Conservation (phyloP, 2,329 filamentous ascomycete species). For the Amylocarpus encephaloides region DNA sequence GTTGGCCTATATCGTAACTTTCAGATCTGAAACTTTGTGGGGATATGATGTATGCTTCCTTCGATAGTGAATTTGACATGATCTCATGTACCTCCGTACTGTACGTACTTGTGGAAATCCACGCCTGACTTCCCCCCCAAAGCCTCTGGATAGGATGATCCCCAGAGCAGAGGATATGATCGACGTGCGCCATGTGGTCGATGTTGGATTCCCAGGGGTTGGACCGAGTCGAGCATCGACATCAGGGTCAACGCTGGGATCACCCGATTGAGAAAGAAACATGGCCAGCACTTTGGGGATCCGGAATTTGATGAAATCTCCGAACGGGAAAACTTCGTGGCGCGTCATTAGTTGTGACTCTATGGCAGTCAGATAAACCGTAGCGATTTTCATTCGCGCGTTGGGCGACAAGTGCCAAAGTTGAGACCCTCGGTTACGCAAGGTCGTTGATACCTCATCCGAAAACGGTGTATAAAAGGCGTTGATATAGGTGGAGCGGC, state of each 20-base stretch:
- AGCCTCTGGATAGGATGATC: no score
- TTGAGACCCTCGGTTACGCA: slow-evolving; percentile 14
- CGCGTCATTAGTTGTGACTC: background rate
- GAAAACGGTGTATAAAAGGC: slow-evolving; percentile 21
- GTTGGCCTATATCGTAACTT: no score
- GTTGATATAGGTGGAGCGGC: slow-evolving; percentile 19
- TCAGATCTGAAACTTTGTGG: no score
- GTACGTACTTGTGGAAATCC: no score
- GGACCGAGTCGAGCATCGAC: slow-evolving; percentile 6
- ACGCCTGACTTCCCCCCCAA: no score
- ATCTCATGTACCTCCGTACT: no score
- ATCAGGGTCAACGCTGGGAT: slow-evolving; percentile 8
- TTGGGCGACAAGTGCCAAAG: slow-evolving; percentile 2
- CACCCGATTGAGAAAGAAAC: slow-evolving; percentile 2
- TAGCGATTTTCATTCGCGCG: background rate
- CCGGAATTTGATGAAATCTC: slow-evolving; percentile 18
- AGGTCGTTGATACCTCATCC: slow-evolving; percentile 11
- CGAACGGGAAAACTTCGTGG: slow-evolving; percentile 19
- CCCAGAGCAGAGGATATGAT: slow-evolving; percentile 13
- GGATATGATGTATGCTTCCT: no score
- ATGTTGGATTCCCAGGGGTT: slow-evolving; percentile 4
- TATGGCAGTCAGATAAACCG: no score
- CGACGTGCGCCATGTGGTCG: slow-evolving; percentile 9
- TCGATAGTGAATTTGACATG: no score
- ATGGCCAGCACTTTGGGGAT: slow-evolving; percentile 7